Conservation (phyloP, 2,329 filamentous ascomycete genomes). For the Plectosphaerella cucumerina region DNA sequence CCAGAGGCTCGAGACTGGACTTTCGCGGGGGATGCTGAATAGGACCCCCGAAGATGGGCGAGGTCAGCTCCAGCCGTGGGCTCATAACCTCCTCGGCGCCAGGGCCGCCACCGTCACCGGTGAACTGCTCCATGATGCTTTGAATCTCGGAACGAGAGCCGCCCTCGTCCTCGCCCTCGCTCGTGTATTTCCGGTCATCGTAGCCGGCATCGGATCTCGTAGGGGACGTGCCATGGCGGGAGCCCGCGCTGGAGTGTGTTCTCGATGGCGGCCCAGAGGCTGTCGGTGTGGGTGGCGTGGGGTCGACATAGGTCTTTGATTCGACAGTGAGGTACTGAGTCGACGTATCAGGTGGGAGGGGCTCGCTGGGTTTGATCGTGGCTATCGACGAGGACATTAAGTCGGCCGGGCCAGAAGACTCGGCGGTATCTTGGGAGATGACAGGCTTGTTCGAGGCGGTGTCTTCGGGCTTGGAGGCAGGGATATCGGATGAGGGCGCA, state of each 20-base stretch:
- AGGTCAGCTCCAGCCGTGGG: conserved; percentile 76
- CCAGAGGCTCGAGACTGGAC: conserved; percentile 77
- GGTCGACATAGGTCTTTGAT: conserved; percentile 47
- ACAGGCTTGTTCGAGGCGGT: conserved; percentile 2
- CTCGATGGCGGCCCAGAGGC: conserved; percentile 55
- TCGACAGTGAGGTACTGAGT: conserved; percentile 44
- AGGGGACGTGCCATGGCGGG: conserved; percentile 48
- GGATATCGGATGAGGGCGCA: not conserved
- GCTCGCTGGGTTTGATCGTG: conserved; percentile 42
- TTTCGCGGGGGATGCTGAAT: conserved; percentile 74
- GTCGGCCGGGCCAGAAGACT: conserved; percentile 13
- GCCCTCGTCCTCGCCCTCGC: conserved; percentile 62
- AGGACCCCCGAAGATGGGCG: conserved; percentile 66
- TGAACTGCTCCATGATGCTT: conserved; percentile 96
- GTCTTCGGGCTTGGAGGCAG: not conserved
- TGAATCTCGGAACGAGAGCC: conserved; percentile 84
- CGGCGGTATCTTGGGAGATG: not conserved
- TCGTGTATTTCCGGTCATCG: conserved; percentile 53
- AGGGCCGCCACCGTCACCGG: conserved; percentile 66
- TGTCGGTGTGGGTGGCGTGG: conserved; percentile 52
- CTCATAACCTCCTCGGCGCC: conserved; percentile 87
- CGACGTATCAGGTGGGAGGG: conserved; percentile 28
- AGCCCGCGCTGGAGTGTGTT: conserved; percentile 50
- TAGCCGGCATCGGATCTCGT: conserved; percentile 50
- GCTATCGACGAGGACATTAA: conserved; percentile 41